phyloP scores from a whole-genome alignment of 2,329 filamentous ascomycete genomes.

The Phialophora macrospora region DNA sequence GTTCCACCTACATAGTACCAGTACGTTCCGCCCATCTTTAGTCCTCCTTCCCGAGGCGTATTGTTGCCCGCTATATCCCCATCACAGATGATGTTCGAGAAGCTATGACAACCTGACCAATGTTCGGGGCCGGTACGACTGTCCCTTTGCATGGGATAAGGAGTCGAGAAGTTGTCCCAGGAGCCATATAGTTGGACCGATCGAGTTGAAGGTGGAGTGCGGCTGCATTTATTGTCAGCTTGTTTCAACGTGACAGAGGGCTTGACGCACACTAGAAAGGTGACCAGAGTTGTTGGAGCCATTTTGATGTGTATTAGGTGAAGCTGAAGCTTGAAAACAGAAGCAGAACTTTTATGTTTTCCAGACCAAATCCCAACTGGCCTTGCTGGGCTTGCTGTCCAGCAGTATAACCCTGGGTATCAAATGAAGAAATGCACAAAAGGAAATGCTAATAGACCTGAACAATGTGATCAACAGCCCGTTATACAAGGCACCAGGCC shows the following conservation, averaged over 20 bases:
- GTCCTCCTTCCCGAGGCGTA: conserved; percentile 67
- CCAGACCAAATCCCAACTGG: background rate
- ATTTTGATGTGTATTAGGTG: conserved; percentile 30
- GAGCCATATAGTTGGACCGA: conserved; percentile 84
- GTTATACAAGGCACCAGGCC: conserved; percentile 23
- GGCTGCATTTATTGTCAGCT: conserved; percentile 40
- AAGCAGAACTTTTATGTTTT: conserved; percentile 7
- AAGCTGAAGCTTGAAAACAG: conserved; percentile 11
- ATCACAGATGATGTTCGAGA: conserved; percentile 83
- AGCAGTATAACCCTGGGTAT: conserved; percentile 20
- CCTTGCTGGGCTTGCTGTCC: conserved; percentile 10
- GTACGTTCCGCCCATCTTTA: conserved; percentile 91
- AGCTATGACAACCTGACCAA: conserved; percentile 87
- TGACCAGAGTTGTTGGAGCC: conserved; percentile 42
- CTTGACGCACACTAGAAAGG: conserved; percentile 42
- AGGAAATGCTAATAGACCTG: background rate
- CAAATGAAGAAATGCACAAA: conserved; percentile 4
- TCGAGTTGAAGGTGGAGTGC: conserved; percentile 48
- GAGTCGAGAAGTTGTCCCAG: conserved; percentile 88
- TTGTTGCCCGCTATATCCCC: conserved; percentile 65
- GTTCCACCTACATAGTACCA: conserved; percentile 82
- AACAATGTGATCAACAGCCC: background rate
- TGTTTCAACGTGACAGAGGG: conserved; percentile 1
- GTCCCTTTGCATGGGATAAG: conserved; percentile 83
- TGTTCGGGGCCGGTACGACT: conserved; percentile 71